Conservation (phyloP, 1,284 basidiomycete genomes). For the Golubevia sp. region DNA sequence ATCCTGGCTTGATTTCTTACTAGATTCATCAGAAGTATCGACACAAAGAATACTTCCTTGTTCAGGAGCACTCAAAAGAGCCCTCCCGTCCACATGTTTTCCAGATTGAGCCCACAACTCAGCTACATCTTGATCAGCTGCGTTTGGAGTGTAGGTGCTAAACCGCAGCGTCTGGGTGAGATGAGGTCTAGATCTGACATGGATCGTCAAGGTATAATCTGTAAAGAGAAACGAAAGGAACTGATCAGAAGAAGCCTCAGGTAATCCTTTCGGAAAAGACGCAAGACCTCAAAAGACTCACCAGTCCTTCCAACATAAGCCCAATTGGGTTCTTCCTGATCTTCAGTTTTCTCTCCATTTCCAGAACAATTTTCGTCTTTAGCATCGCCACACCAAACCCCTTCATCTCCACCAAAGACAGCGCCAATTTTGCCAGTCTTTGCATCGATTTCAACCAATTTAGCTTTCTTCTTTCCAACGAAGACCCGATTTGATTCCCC, state of each 20-base stretch:
- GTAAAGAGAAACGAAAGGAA: conserved; percentile 9
- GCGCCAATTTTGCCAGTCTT: conserved; percentile 81
- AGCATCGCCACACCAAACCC: not conserved
- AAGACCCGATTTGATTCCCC: conserved; percentile 76
- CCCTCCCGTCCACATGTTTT: conserved; percentile 29
- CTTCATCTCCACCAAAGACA: conserved; percentile 70
- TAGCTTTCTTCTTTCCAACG: conserved; percentile 82
- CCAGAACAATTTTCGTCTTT: no score
- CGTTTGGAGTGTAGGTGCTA: conserved; percentile 52
- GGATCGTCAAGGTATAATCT: conserved; percentile 58
- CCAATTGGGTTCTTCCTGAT: conserved; percentile 20
- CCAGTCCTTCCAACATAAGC: conserved; percentile 35
- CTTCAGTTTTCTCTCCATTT: not conserved
- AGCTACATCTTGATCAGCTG: conserved; percentile 47
- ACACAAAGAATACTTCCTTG: conserved; percentile 50
- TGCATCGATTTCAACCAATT: conserved; percentile 76
- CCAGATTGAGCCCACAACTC: conserved; percentile 33
- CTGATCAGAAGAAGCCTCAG: not conserved
- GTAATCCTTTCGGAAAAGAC: not conserved
- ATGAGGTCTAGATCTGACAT: conserved; percentile 37
- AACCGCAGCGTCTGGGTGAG: conserved; percentile 50
- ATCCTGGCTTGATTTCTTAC: not conserved
- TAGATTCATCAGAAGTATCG: conserved; percentile 13
- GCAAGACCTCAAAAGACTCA: not conserved
- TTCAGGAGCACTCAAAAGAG: conserved; percentile 47